Evolutionary conservation across 2,329 filamentous ascomycete species (phyloP), one percentile per base, ranked within the genome.

Genomic region (Aspergillus texensis): DNA sequence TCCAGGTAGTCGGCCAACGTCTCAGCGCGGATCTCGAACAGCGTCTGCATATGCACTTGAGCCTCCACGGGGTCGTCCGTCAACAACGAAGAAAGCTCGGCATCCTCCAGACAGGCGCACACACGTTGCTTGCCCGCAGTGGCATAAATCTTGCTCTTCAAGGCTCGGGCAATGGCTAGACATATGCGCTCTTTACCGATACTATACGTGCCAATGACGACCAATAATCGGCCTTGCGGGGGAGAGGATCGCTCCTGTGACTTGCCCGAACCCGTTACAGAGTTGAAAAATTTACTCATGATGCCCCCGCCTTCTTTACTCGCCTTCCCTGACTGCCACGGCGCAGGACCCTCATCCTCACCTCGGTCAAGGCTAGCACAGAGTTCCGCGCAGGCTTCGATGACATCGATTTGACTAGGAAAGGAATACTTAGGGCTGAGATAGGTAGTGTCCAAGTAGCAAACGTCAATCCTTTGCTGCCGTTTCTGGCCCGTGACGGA

Each of bases 131-230:
- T 99, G 59, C 86, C 84, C 0, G 93, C 83, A 1, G 92, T 88
- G 0, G 94, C 94, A 73, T 91, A 99, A 66, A 99, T 98, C 74
- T 96, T 97, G 69, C 89, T 92, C 45, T 88, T 84, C 2, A 99
- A 83, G 0, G 94, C 94, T 70, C 90, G 88, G 4, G 95, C 95
- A 67, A 99, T 96, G 50, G 93, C 94, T 36, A 97, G 84, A 75
- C 94, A 98, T 68, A 99, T 94, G 46, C 94, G 90, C 78, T 99
- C 95, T 79, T 99, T 99, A 73, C 95, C 95, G 72, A 99, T 99
- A 70, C 91, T 96, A 79, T 99, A 99, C 0, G 95, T 99, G 52
- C 95, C 95, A 65, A 97, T 96, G 8, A 99, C 88, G 6, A 99
- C 92, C 0, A 99, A 85, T 2, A 99, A 84, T 5, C 93, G 89